These are phyloP conservation scores for Candida tunisiensis DNA, from an alignment of 1,139 yeast species.

Conservation along the genomic window DNA sequence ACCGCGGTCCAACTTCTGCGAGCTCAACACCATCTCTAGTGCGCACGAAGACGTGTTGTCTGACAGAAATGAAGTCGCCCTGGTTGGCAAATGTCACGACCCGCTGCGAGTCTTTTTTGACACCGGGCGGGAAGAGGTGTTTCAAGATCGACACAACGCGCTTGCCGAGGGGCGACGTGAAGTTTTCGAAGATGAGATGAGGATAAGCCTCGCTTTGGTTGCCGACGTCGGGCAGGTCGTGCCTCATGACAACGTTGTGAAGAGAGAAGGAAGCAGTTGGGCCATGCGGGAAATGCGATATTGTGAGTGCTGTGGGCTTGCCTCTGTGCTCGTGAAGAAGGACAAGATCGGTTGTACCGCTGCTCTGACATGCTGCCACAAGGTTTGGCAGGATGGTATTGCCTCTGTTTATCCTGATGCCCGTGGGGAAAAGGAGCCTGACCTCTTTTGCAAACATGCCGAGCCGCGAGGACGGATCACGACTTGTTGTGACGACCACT, in stretches of 20 bases:
- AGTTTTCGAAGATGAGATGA: conserved; percentile 83
- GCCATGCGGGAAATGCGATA: conserved; percentile 95
- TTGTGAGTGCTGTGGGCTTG: conserved; percentile 85
- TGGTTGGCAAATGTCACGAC: conserved; percentile 83
- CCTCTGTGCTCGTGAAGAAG: conserved; percentile 95
- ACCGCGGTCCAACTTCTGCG: conserved; percentile 97
- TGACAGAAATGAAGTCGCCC: conserved; percentile 81
- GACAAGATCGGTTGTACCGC: conserved; percentile 66
- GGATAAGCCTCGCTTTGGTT: conserved; percentile 87
- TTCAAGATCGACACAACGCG: conserved; percentile 69
- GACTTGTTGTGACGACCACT: conserved; percentile 79
- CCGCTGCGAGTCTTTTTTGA: conserved; percentile 70
- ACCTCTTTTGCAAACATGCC: conserved; percentile 89
- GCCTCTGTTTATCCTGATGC: conserved; percentile 85
- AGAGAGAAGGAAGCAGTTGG: conserved; percentile 91
- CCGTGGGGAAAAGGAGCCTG: conserved; percentile 75
- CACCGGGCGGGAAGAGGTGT: conserved; percentile 95
- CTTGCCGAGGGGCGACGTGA: conserved; percentile 68
- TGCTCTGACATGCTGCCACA: conserved; percentile 66
- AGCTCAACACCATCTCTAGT: conserved; percentile 77
- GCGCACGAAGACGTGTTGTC: conserved; percentile 88
- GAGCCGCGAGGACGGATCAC: conserved; percentile 76
- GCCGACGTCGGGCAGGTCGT: conserved; percentile 76
- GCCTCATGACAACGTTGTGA: conserved; percentile 88
- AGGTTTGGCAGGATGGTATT: conserved; percentile 73